Percentiles rank a stretch among this genome's conserved stretches.
Evolutionary conservation across 805 yeast genomes (phyloP).

Genomic region (Ogataea wickerhamii): DNA sequence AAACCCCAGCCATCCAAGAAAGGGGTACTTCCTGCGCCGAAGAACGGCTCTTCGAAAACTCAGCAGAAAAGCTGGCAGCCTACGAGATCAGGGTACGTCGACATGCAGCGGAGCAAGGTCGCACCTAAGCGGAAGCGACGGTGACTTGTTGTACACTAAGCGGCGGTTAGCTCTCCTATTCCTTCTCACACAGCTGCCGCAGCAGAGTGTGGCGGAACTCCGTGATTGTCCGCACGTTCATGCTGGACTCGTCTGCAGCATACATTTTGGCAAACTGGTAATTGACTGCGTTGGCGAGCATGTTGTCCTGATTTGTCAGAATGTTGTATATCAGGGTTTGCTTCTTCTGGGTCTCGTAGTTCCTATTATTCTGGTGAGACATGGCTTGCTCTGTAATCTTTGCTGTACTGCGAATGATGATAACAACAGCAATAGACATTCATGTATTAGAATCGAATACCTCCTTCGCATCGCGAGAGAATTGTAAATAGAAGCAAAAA

Average conservation of each 20-base stretch:
- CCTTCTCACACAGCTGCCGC: conserved; percentile 15
- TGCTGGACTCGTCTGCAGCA: conserved; percentile 1
- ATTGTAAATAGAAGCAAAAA: neutral
- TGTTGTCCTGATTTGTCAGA: conserved; percentile 17
- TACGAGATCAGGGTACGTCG: conserved; percentile 13
- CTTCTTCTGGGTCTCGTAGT: conserved; percentile 10
- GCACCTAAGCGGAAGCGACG: conserved; percentile 4
- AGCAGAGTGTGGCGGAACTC: conserved; percentile 15
- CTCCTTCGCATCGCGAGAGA: too few relatives aligned
- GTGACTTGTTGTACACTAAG: neutral
- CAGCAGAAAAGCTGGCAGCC: conserved; percentile 5
- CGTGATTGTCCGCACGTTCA: conserved; percentile 10
- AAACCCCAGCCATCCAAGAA: conserved; percentile 3
- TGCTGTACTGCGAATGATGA: too few relatives aligned
- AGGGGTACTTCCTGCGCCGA: conserved; percentile 2
- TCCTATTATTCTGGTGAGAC: conserved; percentile 11
- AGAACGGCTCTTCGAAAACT: neutral
- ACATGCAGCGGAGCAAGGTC: conserved; percentile 4
- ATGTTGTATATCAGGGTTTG: conserved; percentile 14
- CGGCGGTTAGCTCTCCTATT: neutral
- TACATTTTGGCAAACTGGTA: conserved; percentile 17
- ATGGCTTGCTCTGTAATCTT: too few relatives aligned
- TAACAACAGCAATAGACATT: too few relatives aligned
- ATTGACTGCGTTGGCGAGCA: conserved; percentile 16
- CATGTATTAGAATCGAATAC: too few relatives aligned